These are phyloP conservation scores for Xylaria sp. DNA, from an alignment of 2,329 filamentous ascomycete genomes.

Conservation along the genomic window DNA sequence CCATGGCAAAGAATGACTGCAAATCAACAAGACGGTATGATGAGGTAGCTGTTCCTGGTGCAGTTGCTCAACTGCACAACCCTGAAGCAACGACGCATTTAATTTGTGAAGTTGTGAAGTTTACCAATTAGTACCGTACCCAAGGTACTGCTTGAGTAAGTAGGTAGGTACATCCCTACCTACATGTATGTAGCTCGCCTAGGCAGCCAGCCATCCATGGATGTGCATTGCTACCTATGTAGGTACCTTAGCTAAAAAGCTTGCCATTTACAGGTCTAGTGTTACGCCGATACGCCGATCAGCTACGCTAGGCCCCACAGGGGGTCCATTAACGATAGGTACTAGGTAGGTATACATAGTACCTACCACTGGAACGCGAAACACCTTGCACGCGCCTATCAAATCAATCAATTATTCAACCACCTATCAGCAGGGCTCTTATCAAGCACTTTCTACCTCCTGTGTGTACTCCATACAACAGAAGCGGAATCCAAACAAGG, in stretches of 20 bases:
- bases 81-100: background rate
- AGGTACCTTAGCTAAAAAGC: background rate
- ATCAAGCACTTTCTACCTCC: background rate
- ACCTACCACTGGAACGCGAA: too few relatives aligned
- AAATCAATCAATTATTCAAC: background rate
- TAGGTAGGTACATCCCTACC: too few relatives aligned
- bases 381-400: constrained; percentile 8
- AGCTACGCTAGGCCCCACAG: constrained; percentile 6
- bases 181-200: background rate
- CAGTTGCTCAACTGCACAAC: background rate
- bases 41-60: background rate
- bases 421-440: background rate
- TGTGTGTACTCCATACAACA: too few relatives aligned
- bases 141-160: background rate
- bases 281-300: too few relatives aligned
- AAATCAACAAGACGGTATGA: background rate
- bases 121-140: too few relatives aligned
- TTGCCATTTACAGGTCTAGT: background rate
- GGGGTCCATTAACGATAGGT: background rate
- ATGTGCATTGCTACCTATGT: too few relatives aligned
- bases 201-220: constrained; percentile 1
- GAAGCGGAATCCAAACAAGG: constrained; percentile 8
- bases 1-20: constrained; percentile 46
- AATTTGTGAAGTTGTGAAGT: background rate
- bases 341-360: too few relatives aligned